Evolutionary conservation across 106 monocot species (phyloP).

Genomic region (Acorus gramineus): DNA sequence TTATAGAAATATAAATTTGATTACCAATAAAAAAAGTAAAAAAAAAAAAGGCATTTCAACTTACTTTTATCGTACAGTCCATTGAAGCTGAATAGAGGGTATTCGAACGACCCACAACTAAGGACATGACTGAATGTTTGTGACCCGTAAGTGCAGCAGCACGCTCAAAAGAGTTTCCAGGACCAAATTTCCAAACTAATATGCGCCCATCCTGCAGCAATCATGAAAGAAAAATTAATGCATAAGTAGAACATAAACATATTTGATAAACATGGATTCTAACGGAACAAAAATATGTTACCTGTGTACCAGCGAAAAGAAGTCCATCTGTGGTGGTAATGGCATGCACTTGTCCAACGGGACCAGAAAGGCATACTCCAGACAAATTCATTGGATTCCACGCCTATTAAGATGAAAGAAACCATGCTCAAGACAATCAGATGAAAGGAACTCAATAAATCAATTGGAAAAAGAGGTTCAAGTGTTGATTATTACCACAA

Average conservation of each 20-base stretch:
- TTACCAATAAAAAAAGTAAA: too few species aligned
- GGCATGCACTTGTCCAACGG: conserved; percentile 65
- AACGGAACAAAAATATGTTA: conserved; percentile 2
- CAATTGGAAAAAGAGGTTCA: too few species aligned
- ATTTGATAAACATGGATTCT: too few species aligned
- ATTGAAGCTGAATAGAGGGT: conserved; percentile 84
- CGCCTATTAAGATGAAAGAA: too few species aligned
- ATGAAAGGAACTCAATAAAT: too few species aligned
- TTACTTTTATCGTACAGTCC: conserved; percentile 72
- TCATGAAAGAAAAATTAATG: not conserved
- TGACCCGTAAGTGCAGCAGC: conserved; percentile 77
- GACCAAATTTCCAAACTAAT: conserved; percentile 64
- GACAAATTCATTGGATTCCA: conserved; percentile 52
- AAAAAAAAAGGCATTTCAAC: not conserved
- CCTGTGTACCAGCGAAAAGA: conserved; percentile 83
- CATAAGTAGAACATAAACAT: not conserved
- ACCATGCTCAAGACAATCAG: not conserved
- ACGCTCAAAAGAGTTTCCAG: conserved; percentile 62
- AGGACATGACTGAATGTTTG: conserved; percentile 50
- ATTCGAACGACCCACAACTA: conserved; percentile 54
- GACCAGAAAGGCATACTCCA: conserved; percentile 64
- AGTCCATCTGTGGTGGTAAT: conserved; percentile 55
- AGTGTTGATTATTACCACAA: conserved; percentile 44
- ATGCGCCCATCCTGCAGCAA: conserved; percentile 58
- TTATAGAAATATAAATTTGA: too few species aligned